These are phyloP conservation scores for Aspergillus sclerotioniger DNA, from an alignment of 495 filamentous ascomycete species.

Conservation along the genomic window DNA sequence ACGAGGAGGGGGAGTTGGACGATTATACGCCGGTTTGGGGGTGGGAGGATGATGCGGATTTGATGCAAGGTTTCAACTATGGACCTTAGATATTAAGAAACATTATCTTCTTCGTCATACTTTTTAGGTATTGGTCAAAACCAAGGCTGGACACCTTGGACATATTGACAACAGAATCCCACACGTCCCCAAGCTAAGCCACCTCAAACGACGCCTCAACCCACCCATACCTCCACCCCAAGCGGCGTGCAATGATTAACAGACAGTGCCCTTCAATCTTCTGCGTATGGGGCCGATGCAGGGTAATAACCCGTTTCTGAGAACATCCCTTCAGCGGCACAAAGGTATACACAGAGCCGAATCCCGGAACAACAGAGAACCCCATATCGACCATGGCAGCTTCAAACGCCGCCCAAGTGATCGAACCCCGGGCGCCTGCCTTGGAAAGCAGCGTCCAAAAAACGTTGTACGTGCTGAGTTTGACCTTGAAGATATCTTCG, in stretches of 20 bases:
- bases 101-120: too few relatives aligned
- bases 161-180: too few relatives aligned
- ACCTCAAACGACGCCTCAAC: conserved; percentile 7
- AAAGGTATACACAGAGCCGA: conserved; percentile 14
- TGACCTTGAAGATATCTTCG: conserved; percentile 29
- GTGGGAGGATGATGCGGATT: too few relatives aligned
- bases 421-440: conserved; percentile 22
- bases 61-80: too few relatives aligned
- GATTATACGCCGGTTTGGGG: too few relatives aligned
- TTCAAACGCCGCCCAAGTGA: conserved; percentile 33
- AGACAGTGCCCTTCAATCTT: conserved; percentile 12
- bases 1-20: too few relatives aligned
- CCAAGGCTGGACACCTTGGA: too few relatives aligned
- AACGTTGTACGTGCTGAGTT: conserved; percentile 22
- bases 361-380: conserved; percentile 9
- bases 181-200: too few relatives aligned
- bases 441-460: conserved; percentile 30
- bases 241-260: conserved; percentile 12
- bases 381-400: conserved; percentile 33
- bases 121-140: too few relatives aligned
- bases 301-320: background rate
- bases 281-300: conserved; percentile 15
- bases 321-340: background rate
- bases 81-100: too few relatives aligned
- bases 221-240: conserved; percentile 19